Conservation (phyloP, 2,329 filamentous ascomycete genomes). For the Aspergillus fumigatus region DNA sequence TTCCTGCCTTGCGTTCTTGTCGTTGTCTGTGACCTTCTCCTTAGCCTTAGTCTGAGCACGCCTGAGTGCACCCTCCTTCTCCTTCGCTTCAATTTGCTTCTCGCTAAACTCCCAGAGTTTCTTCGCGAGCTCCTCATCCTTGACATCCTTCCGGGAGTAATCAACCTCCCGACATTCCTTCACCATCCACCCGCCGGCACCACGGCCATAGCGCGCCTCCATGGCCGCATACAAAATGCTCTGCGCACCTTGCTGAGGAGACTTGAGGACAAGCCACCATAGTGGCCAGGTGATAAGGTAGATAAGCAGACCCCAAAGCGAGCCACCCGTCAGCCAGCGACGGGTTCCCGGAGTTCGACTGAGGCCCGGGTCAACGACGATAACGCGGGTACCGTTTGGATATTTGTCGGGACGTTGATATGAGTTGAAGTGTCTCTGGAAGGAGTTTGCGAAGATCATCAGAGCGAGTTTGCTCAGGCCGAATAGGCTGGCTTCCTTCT, state of each 20-base stretch:
- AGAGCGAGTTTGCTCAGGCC: constrained; percentile 69
- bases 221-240: constrained; percentile 80
- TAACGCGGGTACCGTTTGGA: constrained; percentile 75
- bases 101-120: constrained; percentile 88
- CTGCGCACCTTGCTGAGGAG: constrained; percentile 76
- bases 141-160: constrained; percentile 67
- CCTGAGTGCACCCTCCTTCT: constrained; percentile 70
- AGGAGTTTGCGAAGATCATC: constrained; percentile 83
- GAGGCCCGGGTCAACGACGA: constrained; percentile 83
- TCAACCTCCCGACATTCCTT: constrained; percentile 84
- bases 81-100: constrained; percentile 71
- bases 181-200: constrained; percentile 65
- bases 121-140: constrained; percentile 75
- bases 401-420: constrained; percentile 80
- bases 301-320: constrained; percentile 69
- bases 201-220: constrained; percentile 66
- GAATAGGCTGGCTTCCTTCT: constrained; percentile 44
- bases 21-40: constrained; percentile 44
- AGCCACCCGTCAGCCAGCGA: constrained; percentile 80
- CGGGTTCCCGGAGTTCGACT: constrained; percentile 81
- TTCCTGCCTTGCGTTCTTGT: constrained; percentile 18
- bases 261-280: constrained; percentile 87
- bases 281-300: constrained; percentile 76
- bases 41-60: constrained; percentile 47
- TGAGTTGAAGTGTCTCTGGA: constrained; percentile 83